phyloP scores from a whole-genome alignment of 139 green algal genomes.

The Desmodesmus armatus region DNA sequence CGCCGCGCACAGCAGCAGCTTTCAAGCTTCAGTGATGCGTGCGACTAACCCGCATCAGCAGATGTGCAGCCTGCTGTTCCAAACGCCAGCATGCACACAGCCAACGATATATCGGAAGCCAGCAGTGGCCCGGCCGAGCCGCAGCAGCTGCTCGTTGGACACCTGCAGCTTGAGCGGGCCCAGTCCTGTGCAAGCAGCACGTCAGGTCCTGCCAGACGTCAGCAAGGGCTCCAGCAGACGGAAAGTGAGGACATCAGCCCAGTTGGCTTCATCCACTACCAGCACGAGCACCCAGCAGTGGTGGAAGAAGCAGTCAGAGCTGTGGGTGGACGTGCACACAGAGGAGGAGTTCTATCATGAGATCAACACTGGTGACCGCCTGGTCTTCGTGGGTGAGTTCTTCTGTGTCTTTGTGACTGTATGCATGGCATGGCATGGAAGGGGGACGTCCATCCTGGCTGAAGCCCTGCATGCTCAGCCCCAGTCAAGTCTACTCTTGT shows the following conservation, averaged over 20 bases:
- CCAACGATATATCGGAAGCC: neutral
- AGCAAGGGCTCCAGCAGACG: neutral
- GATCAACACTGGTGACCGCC: slow-evolving; percentile 46
- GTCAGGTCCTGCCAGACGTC: neutral
- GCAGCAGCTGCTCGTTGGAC: slow-evolving; percentile 2
- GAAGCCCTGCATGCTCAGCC: neutral
- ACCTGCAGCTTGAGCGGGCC: neutral
- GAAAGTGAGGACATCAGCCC: no score
- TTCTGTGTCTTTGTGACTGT: neutral
- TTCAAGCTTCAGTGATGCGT: no score
- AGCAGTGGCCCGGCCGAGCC: neutral
- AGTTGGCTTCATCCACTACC: no score
- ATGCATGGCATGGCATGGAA: no score
- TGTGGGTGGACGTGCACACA: slow-evolving; percentile 59
- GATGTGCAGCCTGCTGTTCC: slow-evolving; percentile 11
- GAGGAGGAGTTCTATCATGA: slow-evolving; percentile 54
- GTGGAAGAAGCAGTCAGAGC: slow-evolving; percentile 58
- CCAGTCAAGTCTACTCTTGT: no score
- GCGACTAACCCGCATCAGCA: no score
- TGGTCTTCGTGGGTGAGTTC: slow-evolving; percentile 53
- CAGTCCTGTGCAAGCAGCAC: no score
- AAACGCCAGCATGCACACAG: slow-evolving; percentile 2
- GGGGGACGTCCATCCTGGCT: no score
- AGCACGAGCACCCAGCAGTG: slow-evolving; percentile 39
- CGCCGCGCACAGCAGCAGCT: no score